Conservation (phyloP, 2,329 filamentous ascomycete species). For the Amylocarpus encephaloides region DNA sequence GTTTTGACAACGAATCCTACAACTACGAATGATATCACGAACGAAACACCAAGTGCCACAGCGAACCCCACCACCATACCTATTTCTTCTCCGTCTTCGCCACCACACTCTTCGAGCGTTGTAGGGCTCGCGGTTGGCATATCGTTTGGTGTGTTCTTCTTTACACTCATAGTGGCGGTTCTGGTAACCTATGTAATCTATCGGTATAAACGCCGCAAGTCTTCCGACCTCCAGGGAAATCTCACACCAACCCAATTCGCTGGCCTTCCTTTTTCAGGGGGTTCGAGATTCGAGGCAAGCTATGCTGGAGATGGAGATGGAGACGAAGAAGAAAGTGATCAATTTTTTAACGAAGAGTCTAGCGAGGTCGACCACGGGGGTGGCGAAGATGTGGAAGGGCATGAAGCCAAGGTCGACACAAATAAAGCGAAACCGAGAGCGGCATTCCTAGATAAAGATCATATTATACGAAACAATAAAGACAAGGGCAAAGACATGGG, state of each 20-base stretch:
- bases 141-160: background rate
- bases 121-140: constrained; percentile 1
- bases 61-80: background rate
- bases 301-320: background rate
- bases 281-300: background rate
- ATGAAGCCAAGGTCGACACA: background rate
- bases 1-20: background rate
- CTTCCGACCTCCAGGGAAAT: background rate
- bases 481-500: background rate
- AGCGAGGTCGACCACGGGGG: background rate
- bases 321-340: no score
- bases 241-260: background rate
- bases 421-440: background rate
- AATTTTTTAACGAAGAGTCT: background rate
- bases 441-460: background rate
- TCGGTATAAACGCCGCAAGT: background rate
- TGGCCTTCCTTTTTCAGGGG: background rate
- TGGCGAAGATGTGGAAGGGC: background rate
- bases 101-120: background rate
- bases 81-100: background rate
- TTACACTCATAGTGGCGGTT: constrained; percentile 1
- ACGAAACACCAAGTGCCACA: background rate
- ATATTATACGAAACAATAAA: background rate
- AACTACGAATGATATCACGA: background rate
- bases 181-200: background rate